Base-by-base conservation (phyloP, 495 filamentous ascomycete genomes). In the Podospora didyma region DNA sequence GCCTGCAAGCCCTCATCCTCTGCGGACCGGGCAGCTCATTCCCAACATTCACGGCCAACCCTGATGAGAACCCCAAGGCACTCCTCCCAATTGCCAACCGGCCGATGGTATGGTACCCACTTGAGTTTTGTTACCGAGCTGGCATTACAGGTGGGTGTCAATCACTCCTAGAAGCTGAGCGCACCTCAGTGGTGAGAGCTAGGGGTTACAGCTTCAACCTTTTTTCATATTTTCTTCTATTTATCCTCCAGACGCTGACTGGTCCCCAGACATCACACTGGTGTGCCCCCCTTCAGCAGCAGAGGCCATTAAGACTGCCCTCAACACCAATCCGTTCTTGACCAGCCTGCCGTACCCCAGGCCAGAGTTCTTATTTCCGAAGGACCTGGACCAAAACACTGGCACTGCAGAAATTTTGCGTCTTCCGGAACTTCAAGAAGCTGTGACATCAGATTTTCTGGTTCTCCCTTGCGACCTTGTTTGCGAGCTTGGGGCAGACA, bases 391-490 rank as follows among this genome's bases (percentile, higher is more conserved):
- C 37, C 80, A 89, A 60, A 90, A 86, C 54, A 92, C 86, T 0
- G 89, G 90, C 46, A 97, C 94, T 3, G 92, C 89, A 2, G 86
- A 97, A 65, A 81, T 97, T n/a, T 83, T 99, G 54, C 83, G 92
- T 4, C 77, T 92, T 12, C 85, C 87, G 0, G 86, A 90, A 65
- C 80, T 93, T 46, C 82, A 86, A 67, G 71, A 73, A 9, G 76
- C 78, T 41, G 86, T 99, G 54, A 90, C 79, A 23, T 82, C 84
- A 4, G 90, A 99, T 69, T 96, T 97, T 68, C 70, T 96, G 7
- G 86, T 97, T 3, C 73, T 99, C 20, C 92, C 93, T 2, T 99
- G 94, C 66, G 95, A 99, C 70, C 78, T 99, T 1, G 82, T 99
- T 19, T 96, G 89, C 74, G 92, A 96, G 65, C 75, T 98, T 6